Percentiles rank a stretch among this genome's conserved stretches.
phyloP scores from a whole-genome alignment of 2,329 filamentous ascomycete genomes.

The Conoideocrella luteorostrata region DNA sequence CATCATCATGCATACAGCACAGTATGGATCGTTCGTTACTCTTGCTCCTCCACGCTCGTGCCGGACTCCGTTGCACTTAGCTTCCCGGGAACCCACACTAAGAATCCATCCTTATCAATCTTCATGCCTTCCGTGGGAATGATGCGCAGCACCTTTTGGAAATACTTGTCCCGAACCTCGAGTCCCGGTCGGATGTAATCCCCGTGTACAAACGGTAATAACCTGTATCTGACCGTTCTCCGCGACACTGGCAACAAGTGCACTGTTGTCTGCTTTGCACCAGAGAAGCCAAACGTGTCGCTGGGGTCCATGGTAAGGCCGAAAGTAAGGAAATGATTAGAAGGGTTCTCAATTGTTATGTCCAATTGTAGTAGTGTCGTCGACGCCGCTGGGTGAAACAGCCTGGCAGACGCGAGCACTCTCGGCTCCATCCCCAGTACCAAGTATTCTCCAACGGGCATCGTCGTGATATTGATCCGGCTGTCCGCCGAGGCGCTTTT shows the following conservation, averaged over 20 bases:
- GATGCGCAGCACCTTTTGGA: constrained; percentile 81
- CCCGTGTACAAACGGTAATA: constrained; percentile 62
- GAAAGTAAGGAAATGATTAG: constrained; percentile 90
- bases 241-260: constrained; percentile 79
- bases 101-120: constrained; percentile 55
- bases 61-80: constrained; percentile 13
- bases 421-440: constrained; percentile 81
- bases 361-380: constrained; percentile 39
- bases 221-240: constrained; percentile 63
- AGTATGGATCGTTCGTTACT: no score
- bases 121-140: constrained; percentile 70
- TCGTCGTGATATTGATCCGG: constrained; percentile 53
- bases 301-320: constrained; percentile 86
- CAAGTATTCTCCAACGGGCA: constrained; percentile 73
- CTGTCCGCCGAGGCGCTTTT: constrained; percentile 25
- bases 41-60: constrained; percentile 6
- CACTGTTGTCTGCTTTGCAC: constrained; percentile 71
- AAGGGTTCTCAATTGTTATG: constrained; percentile 82
- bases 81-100: constrained; percentile 51
- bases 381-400: constrained; percentile 26
- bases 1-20: no score
- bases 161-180: constrained; percentile 81
- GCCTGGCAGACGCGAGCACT: constrained; percentile 59
- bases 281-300: constrained; percentile 89
- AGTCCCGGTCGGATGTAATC: constrained; percentile 66